Evolutionary conservation across 805 yeast species (phyloP), one percentile per base, ranked within the genome.

Genomic region (Barnettozyma populi): DNA sequence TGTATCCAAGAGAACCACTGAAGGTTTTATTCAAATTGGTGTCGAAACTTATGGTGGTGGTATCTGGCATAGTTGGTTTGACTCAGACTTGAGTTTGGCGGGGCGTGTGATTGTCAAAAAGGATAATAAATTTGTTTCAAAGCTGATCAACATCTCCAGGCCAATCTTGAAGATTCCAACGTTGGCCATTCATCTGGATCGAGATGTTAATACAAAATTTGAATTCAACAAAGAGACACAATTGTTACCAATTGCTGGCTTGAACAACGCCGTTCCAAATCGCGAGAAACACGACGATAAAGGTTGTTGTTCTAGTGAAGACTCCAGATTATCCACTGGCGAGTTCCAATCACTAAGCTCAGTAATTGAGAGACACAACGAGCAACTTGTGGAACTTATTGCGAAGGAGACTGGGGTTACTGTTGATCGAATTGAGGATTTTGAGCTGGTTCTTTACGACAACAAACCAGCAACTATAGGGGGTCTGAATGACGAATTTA

Each of bases 1-100:
- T 11, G 72, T 85, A 27, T 86, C 96, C 21, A 80, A 82, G 60
- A 79, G 78, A 55, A 65, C 70, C 10, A 69, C 73, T 16, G 90
- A 86, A 57, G 95, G 95, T 1, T 92, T 81, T 59, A 75, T 80
- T 47, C 96, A 90, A 64, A 80, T 94, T 18, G 98, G 96, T 35
- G 95, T 94, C 9, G 98, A 94, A 66, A 79, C 84, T 43, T 92
- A 92, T 61, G 98, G 99, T 48, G 98, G 98, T 32, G 94, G 96
- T 44, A 82, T 90, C 47, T 94, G 97, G 81, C 97, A 88, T 63
- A 80, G 96, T 5, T 92, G 98, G 97, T 92, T 94, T 61, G 99
- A 92, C 65, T 80, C 97, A 50, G 97, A 92, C 64, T 74, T 94
- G 57, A 76, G 92, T 35, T 71, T 90, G 50, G 98, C 97, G 8